Evolutionary conservation across 176 grass and related monocot genomes (phyloP).

Genomic region (Elymus sibiricus): DNA sequence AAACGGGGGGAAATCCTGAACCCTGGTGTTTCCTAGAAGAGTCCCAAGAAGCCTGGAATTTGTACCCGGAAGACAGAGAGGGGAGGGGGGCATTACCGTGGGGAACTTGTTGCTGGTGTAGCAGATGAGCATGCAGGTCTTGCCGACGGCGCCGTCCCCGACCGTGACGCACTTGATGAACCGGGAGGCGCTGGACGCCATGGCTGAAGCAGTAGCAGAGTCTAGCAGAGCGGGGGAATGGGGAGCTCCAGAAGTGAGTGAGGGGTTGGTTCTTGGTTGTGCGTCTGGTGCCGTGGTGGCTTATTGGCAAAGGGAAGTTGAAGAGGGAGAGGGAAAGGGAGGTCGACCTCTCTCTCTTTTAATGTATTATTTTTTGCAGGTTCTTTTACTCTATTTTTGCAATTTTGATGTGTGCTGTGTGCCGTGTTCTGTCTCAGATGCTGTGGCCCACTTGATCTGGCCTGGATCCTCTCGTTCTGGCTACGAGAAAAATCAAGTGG

Average conservation of each 20-base stretch:
- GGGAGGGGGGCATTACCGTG: neutral
- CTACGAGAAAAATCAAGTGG: no score
- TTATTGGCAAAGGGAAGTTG: conserved; percentile 12
- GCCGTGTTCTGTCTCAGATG: conserved; percentile 18
- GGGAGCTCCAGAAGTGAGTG: neutral
- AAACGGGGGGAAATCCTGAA: neutral
- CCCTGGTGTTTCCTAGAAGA: neutral
- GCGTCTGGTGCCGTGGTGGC: conserved; percentile 8
- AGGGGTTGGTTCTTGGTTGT: neutral
- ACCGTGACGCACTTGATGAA: conserved; percentile 99
- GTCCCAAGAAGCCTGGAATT: neutral
- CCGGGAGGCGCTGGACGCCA: conserved; percentile 78
- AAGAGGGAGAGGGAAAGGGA: neutral
- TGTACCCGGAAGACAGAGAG: neutral
- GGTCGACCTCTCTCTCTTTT: no score
- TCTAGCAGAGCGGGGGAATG: neutral
- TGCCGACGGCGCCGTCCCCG: conserved; percentile 95
- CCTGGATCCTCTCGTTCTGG: neutral
- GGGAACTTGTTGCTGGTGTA: conserved; percentile 99
- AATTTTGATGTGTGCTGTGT: neutral
- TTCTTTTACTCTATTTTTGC: no score
- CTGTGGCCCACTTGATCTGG: neutral
- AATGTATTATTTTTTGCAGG: no score
- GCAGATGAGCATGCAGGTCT: conserved; percentile 99
- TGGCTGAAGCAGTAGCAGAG: neutral